Base-by-base conservation (phyloP, 1,284 basidiomycete species). In the Apiotrichum sp. region DNA sequence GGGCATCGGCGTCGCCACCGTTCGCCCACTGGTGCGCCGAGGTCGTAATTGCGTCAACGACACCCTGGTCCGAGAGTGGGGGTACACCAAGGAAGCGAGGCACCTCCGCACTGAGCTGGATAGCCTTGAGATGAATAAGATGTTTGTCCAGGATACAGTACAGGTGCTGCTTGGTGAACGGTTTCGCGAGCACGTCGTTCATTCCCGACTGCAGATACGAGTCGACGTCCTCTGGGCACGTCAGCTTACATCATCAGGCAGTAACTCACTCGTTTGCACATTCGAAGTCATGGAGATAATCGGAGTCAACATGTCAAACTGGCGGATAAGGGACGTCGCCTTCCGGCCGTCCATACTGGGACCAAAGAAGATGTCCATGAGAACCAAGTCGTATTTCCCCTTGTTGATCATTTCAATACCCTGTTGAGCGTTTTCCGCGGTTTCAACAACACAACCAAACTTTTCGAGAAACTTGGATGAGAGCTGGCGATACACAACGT, bases 221-320 rank as follows among this genome's bases (percentile, higher is more conserved):
- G 50, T 66, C 63, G 57, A 75, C 69, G 53, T 72, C 72, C 65
- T 72, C 69, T 82, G 70, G 41, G 64, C 40, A 14, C 22, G 57
- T 58, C 47, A 58, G 48, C 47, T 13, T 38, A 38, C 36, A 13
- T 13, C 9, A 9, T 38, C 13, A 8, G 36, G 36, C 9, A 38
- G 9, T 38, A 1, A 70, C 70, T 67, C 52, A 73, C 71, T 68
- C 22, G 93, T 92, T 64, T 89, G 88, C 52, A 88, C 90, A 73
- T 95, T 96, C 69, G 86, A 87, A 53, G 92, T 96, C 92, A 97
- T 96, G 13, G 89, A 93, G 66, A 97, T 96, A 73, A 96, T 96
- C 2, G 93, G 93, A 47, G 93, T 98, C 52, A 67, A 70, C 35
- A 65, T 85, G 77, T 97, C 93, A 69, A 97, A 97, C 77, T 93